Evolutionary conservation across 768 basidiomycete genomes (phyloP).

Genomic region (Coprinopsis cinerea): DNA sequence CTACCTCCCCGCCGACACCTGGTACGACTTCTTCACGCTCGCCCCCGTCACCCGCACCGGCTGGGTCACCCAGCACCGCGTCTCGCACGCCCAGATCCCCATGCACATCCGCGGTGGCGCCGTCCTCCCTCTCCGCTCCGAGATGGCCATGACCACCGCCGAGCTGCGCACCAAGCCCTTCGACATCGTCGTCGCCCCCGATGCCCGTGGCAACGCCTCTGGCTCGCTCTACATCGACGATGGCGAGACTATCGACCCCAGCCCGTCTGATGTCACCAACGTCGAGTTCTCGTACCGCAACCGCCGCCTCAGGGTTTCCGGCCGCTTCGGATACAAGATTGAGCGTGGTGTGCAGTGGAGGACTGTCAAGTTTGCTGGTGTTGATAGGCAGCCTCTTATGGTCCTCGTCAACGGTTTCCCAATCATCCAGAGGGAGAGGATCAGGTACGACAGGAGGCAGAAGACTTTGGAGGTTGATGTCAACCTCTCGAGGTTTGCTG

Average conservation of each 20-base stretch:
- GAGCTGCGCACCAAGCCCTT: slow-evolving; percentile 50
- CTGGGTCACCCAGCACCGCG: slow-evolving; percentile 37
- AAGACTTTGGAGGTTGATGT: slow-evolving; percentile 42
- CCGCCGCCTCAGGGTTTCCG: slow-evolving; percentile 27
- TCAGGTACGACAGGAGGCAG: slow-evolving; percentile 29
- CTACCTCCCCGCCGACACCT: slow-evolving; percentile 59
- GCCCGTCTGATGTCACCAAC: slow-evolving; percentile 20
- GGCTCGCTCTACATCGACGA: slow-evolving; percentile 62
- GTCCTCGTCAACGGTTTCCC: slow-evolving; percentile 28
- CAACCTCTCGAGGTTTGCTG: slow-evolving; percentile 24
- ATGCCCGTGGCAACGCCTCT: slow-evolving; percentile 40
- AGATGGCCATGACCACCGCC: slow-evolving; percentile 56
- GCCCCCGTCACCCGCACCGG: slow-evolving; percentile 44
- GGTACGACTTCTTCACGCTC: slow-evolving; percentile 58
- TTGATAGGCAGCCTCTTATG: slow-evolving; percentile 21
- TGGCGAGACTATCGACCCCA: slow-evolving; percentile 42
- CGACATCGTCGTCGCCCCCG: slow-evolving; percentile 58
- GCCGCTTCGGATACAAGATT: slow-evolving; percentile 29
- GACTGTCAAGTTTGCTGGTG: slow-evolving; percentile 34
- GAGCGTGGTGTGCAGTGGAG: slow-evolving; percentile 28
- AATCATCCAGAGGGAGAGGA: slow-evolving; percentile 15
- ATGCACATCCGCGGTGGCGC: slow-evolving; percentile 56
- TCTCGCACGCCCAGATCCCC: slow-evolving; percentile 52
- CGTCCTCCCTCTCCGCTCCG: slow-evolving; percentile 50
- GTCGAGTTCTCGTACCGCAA: slow-evolving; percentile 28